phyloP scores from a whole-genome alignment of 345 rosid species.

The Aethionema arabicum region DNA sequence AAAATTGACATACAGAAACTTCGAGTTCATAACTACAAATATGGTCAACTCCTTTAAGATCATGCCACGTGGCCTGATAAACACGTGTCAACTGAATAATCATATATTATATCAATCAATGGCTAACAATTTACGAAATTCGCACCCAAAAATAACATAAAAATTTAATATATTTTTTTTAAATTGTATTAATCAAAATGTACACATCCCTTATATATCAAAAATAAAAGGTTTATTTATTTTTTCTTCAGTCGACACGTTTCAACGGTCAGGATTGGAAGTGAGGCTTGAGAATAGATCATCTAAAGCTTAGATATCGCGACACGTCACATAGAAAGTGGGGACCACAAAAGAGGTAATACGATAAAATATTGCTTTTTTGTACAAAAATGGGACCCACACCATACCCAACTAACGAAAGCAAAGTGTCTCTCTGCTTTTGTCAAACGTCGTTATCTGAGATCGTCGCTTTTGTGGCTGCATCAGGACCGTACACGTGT shows the following conservation, averaged over 20 bases:
- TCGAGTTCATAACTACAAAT: conserved; percentile 8
- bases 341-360: conserved; percentile 15
- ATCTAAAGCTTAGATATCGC: neutral
- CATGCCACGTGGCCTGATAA: conserved; percentile 4
- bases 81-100: conserved; percentile 13
- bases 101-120: neutral
- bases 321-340: conserved; percentile 11
- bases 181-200: neutral
- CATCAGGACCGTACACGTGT: conserved; percentile 26
- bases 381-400: neutral
- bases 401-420: conserved; percentile 15
- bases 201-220: neutral
- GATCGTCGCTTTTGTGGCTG: conserved; percentile 30
- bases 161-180: too few relatives aligned
- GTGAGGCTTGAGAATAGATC: neutral
- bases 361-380: conserved; percentile 30
- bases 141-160: neutral
- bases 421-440: conserved; percentile 14
- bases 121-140: conserved; percentile 13
- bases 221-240: conserved; percentile 7
- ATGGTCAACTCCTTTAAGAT: conserved; percentile 9
- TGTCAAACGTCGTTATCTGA: conserved; percentile 26
- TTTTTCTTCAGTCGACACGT: conserved; percentile 16
- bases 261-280: conserved; percentile 10
- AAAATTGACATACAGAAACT: conserved; percentile 6